These are phyloP conservation scores for Cladosporium sp. DNA, from an alignment of 2,329 filamentous ascomycete species.

Conservation along the genomic window DNA sequence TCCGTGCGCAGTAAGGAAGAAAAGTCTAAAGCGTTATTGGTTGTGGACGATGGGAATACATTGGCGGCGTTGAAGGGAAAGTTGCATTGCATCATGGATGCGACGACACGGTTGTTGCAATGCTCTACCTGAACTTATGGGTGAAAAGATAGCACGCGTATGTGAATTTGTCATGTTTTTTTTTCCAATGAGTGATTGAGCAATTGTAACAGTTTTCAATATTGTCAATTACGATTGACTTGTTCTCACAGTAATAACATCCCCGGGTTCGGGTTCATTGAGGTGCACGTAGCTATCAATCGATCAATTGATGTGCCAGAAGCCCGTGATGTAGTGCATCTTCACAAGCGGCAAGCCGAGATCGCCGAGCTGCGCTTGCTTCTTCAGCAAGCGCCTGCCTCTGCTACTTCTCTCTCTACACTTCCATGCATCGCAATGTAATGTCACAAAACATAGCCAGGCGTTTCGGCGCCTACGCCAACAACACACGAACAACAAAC, in stretches of 20 bases:
- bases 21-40: slow-evolving; percentile 12
- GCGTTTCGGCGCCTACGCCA: slow-evolving; percentile 9
- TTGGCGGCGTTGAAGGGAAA: slow-evolving; percentile 13
- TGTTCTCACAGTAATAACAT: no score
- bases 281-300: no score
- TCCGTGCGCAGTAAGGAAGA: slow-evolving; percentile 40
- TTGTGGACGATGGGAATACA: slow-evolving; percentile 14
- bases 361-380: no score
- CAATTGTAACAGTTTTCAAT: no score
- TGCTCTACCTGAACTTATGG: slow-evolving; percentile 12
- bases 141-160: slow-evolving; percentile 14
- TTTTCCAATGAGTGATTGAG: no score
- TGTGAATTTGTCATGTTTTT: slow-evolving; percentile 14
- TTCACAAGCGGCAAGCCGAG: no score
- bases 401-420: background rate
- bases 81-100: slow-evolving; percentile 13
- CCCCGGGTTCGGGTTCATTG: no score
- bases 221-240: no score
- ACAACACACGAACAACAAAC: background rate
- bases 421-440: slow-evolving; percentile 10
- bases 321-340: no score
- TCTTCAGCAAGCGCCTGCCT: background rate
- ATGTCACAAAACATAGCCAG: slow-evolving; percentile 6
- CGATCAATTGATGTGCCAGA: no score
- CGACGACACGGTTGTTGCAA: slow-evolving; percentile 5